Conservation (phyloP, 225 moss, liverwort and hornwort species). For the Bryoerythrophyllum caledonicum region DNA sequence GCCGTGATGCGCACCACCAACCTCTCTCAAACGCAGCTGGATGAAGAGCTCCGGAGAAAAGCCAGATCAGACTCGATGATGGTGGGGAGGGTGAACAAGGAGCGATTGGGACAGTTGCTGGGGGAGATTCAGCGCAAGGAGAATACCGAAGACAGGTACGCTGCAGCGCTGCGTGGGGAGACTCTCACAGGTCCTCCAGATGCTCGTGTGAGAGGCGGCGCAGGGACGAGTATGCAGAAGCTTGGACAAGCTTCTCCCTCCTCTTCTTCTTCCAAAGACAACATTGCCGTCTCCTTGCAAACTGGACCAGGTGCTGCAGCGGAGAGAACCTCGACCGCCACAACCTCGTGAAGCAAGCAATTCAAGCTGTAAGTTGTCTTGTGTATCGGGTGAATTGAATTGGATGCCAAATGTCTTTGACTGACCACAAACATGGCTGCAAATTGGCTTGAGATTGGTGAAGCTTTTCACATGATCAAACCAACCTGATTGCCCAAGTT, state of each 20-base stretch:
- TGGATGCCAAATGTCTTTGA: no score
- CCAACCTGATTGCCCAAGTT: no score
- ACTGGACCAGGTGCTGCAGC: conserved; percentile 31
- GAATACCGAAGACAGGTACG: conserved; percentile 88
- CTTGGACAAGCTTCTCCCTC: conserved; percentile 15
- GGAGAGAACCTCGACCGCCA: conserved; percentile 37
- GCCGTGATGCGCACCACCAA: conserved; percentile 86
- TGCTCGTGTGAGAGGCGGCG: conserved; percentile 86
- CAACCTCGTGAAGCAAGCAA: conserved; percentile 41
- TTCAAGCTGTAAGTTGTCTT: no score
- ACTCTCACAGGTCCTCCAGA: conserved; percentile 91
- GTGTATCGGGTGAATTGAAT: no score
- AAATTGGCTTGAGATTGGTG: no score
- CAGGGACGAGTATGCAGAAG: conserved; percentile 65
- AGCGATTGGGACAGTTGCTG: conserved; percentile 77
- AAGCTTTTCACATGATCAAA: no score
- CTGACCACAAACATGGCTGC: no score
- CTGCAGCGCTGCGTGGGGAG: conserved; percentile 89
- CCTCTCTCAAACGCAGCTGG: conserved; percentile 60
- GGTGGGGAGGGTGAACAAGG: conserved; percentile 90
- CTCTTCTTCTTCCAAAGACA: conserved; percentile 28
- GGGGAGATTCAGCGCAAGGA: conserved; percentile 87
- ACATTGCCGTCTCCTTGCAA: conserved; percentile 40
- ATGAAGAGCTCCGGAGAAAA: conserved; percentile 71
- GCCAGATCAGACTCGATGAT: conserved; percentile 73